Base-by-base conservation (phyloP, 495 filamentous ascomycete species). In the Aspergillus ellipticus region DNA sequence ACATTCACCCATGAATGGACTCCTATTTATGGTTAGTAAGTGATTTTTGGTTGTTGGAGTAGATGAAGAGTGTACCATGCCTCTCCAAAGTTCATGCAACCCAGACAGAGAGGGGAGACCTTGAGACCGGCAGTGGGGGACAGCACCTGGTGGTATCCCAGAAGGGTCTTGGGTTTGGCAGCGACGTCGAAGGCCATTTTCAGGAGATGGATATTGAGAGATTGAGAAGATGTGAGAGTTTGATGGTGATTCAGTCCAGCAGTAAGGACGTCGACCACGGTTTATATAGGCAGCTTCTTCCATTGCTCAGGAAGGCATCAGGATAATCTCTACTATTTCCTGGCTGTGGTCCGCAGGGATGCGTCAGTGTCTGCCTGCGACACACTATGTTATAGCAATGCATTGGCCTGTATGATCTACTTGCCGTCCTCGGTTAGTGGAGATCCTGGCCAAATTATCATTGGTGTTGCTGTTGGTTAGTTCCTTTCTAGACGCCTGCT, bases 101-200 rank as follows among this genome's bases (percentile, higher is more conserved):
- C 51, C 28, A 59, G 33, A 16, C 57, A 59, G 17, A 59, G 28
- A n/a, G 57, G 46, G 5, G 52, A 59, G 1, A 59, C 57, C 31
- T 59, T 51, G 26, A 54, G 17, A n/a, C 57, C 43, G 7, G 39
- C 51, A n/a, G 47, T 54, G n/a, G 51, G 51, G 17, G 51, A 48
- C 4, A 59, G 57, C 16, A 59, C 16, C n/a, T 53, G 57, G 37
- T 59, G 57, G 41, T 50, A 59, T 2, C 57, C 57, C n/a, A 59
- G 29, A 3, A 53, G 47, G 20, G 5, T 41, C 31, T 55, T 59
- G 19, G 57, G 57, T 19, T 59, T 59, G 2, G 57, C 51, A 7
- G 57, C 51, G 7, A 50, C 42, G 9, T 33, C 43, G 35, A 37
- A 49, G 46, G 49, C 53, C 51, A 59, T 59, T 51, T 59, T 26